Percentiles rank a stretch among this genome's conserved stretches.
Conservation (phyloP, 1,284 basidiomycete genomes). For the Waitea zeae region DNA sequence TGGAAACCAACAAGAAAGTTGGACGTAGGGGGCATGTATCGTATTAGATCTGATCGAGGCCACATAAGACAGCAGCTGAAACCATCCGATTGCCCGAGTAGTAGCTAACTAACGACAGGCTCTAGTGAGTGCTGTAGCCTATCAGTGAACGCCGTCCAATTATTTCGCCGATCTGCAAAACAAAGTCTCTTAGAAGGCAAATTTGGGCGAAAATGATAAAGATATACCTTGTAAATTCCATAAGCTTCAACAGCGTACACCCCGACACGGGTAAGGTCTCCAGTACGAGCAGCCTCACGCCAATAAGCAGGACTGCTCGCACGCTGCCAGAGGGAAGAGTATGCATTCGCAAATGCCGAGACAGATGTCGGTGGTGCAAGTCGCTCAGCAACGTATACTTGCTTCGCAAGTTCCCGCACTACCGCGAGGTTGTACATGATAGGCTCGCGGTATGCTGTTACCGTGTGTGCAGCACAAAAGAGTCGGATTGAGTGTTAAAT, state of each 20-base stretch:
- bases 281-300: conserved; percentile 49
- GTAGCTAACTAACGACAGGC: too few species aligned
- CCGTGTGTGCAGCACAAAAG: neutral
- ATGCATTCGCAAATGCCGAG: conserved; percentile 47
- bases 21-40: too few species aligned
- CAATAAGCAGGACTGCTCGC: conserved; percentile 54
- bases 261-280: conserved; percentile 65
- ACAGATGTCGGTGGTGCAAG: conserved; percentile 69
- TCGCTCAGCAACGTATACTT: conserved; percentile 81
- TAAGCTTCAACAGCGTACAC: conserved; percentile 84
- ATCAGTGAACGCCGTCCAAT: conserved; percentile 71
- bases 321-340: conserved; percentile 56
- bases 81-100: too few species aligned
- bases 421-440: conserved; percentile 76
- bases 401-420: conserved; percentile 71
- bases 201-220: neutral
- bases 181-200: neutral
- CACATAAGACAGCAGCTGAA: too few species aligned
- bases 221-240: conserved; percentile 64
- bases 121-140: conserved; percentile 67
- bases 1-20: too few species aligned
- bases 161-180: conserved; percentile 74
- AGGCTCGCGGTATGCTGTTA: conserved; percentile 67
- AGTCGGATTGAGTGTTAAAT: neutral
- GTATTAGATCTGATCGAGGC: too few species aligned